Evolutionary conservation across 306 rosid species (phyloP), one percentile per base, ranked within the genome.

Genomic region (Fragaria vesca): DNA sequence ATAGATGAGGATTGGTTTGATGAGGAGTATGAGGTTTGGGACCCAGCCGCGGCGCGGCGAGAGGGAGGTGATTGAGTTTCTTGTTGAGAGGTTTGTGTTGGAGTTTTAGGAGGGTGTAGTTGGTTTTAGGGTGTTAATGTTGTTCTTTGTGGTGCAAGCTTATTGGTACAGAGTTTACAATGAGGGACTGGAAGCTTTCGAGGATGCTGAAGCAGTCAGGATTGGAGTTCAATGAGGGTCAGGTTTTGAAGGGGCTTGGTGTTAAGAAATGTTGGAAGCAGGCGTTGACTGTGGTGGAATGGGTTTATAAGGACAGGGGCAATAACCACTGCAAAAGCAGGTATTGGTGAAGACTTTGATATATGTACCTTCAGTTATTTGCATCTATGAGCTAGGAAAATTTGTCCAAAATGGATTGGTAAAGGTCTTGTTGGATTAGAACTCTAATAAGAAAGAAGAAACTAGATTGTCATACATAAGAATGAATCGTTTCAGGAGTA

Each of bases 131-230:
- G 6, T 45, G 43, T 72, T 48, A 30, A 43, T 73, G 28, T 65
- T 36, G 28, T 0, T 36, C 26, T 16, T 66, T 17, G 10, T 76
- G 74, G 26, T 81, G 81, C 86, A 94, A 97, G 86, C 82, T 92
- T 24, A 78, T 93, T 86, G 87, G 77, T 70, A 87, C 83, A 67
- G 92, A 88, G 81, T 85, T 94, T 80, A 61, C 83, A 5, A 54
- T 8, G 65, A 89, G 36, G 85, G 96, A 94, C 81, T 94, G 97
- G 97, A 94, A 89, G 88, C 85, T 94, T 85, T 81, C 93, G 3
- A 88, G 87, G 86, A 88, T 92, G 69, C 92, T 94, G 98, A 94
- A 92, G 78, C 87, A 81, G 73, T 94, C 98, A 1, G 96, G 91
- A n/a, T 88, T 94, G 89, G 88, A 87, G 78, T 94, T 89, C 80